phyloP scores from a whole-genome alignment of 169 alveolate species.

The Cyclospora cayetanensis region DNA sequence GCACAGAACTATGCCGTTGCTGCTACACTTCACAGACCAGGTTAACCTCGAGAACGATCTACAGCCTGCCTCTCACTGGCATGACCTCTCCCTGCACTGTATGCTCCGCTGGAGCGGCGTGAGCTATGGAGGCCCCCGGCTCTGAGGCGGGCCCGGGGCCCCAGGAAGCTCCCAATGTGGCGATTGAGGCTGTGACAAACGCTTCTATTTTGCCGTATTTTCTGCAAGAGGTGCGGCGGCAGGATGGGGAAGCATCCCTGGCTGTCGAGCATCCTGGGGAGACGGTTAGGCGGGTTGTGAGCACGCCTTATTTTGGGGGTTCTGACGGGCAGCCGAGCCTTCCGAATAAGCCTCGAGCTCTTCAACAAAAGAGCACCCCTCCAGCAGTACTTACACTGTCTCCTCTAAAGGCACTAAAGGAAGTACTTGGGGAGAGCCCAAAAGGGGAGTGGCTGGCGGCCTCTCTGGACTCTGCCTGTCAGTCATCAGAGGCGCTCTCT shows the following conservation, averaged over 20 bases:
- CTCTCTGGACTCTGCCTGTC: constrained; percentile 5
- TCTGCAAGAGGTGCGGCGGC: constrained; percentile 36
- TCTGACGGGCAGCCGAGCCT: not conserved
- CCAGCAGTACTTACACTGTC: not conserved
- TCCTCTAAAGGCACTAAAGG: not conserved
- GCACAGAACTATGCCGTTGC: no score
- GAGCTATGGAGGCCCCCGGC: constrained; percentile 26
- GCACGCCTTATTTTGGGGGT: not conserved
- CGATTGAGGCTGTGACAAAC: constrained; percentile 36
- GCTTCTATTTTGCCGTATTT: constrained; percentile 45
- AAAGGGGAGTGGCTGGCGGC: constrained; percentile 31
- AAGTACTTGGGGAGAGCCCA: not conserved
- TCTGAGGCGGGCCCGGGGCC: constrained; percentile 38
- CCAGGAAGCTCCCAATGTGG: constrained; percentile 6
- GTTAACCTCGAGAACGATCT: no score
- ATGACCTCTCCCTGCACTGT: no score
- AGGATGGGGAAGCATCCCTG: not conserved
- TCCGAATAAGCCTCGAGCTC: constrained; percentile 4
- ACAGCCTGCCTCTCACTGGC: no score
- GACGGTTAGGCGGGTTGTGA: constrained; percentile 26
- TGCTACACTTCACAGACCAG: no score
- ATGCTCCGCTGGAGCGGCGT: no score
- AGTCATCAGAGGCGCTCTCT: constrained; percentile 55
- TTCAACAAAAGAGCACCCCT: not conserved
- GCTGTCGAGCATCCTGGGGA: not conserved